phyloP scores from a whole-genome alignment of 176 grass and related monocot genomes.

The Chloris gayana region DNA sequence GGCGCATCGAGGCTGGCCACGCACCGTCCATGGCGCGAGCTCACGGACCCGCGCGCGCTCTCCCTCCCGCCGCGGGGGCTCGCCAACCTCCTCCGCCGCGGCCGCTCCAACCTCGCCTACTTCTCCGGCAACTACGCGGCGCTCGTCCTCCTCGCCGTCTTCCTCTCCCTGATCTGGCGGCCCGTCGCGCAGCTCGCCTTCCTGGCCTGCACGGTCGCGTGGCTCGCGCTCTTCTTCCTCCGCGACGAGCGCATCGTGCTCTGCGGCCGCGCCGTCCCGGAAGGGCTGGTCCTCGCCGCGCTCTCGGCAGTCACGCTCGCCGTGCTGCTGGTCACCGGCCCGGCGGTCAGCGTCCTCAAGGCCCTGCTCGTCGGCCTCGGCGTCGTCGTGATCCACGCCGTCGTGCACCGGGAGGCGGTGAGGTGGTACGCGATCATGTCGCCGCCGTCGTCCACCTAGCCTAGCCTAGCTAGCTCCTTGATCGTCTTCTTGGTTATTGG shows the following conservation, averaged over 20 bases:
- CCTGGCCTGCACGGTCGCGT: background rate
- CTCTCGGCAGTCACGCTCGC: background rate
- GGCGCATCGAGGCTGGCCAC: background rate
- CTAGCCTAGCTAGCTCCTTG: background rate
- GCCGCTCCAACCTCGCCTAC: background rate
- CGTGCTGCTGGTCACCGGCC: background rate
- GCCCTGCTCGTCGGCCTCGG: background rate
- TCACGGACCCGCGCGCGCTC: background rate
- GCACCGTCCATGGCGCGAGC: background rate
- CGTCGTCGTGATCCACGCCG: background rate
- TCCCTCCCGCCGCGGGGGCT: background rate
- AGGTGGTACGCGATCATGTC: background rate
- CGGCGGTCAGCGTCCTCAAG: background rate
- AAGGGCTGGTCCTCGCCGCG: background rate
- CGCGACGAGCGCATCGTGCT: background rate
- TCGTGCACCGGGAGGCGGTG: background rate
- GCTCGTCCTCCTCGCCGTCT: background rate
- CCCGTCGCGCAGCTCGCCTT: background rate
- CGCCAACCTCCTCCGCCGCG: background rate
- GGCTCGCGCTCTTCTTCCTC: constrained; percentile 1
- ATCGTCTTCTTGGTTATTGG: background rate
- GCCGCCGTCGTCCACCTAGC: background rate
- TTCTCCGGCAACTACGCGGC: background rate
- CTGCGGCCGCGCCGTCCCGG: background rate
- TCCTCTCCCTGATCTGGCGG: background rate